These are phyloP conservation scores for Xylaria longipes DNA, from an alignment of 495 filamentous ascomycete genomes.

Conservation along the genomic window DNA sequence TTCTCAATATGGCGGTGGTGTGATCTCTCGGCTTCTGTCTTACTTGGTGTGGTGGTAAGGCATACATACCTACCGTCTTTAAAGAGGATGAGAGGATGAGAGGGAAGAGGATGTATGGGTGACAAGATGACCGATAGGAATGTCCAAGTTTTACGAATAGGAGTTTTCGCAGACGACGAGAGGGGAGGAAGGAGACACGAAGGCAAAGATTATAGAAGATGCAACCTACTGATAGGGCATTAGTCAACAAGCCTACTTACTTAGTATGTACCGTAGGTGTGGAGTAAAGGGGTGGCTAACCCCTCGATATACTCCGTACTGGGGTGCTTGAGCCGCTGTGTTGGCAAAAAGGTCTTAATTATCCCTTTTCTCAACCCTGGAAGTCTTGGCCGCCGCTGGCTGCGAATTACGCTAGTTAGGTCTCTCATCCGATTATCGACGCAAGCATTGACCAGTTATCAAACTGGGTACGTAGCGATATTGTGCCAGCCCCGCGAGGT, in stretches of 20 bases:
- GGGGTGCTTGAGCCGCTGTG: not conserved
- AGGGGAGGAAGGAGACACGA: not conserved
- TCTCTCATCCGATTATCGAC: not conserved
- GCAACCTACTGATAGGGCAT: not conserved
- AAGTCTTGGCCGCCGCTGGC: not conserved
- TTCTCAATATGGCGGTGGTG: not conserved
- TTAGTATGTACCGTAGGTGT: no score
- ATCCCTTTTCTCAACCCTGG: constrained; percentile 3
- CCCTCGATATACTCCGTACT: not conserved
- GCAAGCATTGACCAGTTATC: constrained; percentile 4
- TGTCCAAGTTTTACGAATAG: not conserved
- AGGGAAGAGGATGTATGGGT: not conserved
- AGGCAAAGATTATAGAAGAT: not conserved
- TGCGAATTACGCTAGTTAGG: not conserved
- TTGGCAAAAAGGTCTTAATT: constrained; percentile 3
- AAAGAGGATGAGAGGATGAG: not conserved
- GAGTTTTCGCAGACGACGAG: not conserved
- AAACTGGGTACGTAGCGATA: constrained; percentile 13
- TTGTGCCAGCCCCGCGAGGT: constrained; percentile 21
- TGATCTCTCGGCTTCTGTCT: not conserved
- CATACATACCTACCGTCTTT: not conserved
- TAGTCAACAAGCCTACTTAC: not conserved
- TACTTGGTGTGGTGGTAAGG: not conserved
- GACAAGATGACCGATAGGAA: not conserved
- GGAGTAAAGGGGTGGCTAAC: not conserved